phyloP scores from a whole-genome alignment of 2,329 filamentous ascomycete species.

The Arthrobotrys musiformis region DNA sequence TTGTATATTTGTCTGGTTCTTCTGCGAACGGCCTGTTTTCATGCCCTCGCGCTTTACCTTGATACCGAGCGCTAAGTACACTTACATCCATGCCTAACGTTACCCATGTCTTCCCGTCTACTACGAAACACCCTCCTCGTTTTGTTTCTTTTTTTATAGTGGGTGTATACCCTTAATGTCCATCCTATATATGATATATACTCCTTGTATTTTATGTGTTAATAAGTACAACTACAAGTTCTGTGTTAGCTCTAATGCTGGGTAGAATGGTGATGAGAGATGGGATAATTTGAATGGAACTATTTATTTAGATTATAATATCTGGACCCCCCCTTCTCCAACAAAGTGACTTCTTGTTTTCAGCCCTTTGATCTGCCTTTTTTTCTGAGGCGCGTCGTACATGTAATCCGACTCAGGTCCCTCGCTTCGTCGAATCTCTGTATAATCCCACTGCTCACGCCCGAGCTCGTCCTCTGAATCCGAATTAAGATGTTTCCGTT shows the following conservation, averaged over 20 bases:
- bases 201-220: conserved; percentile 1
- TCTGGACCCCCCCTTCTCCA: too few species aligned
- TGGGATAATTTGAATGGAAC: neutral
- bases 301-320: neutral
- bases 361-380: neutral
- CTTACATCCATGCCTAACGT: conserved; percentile 25
- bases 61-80: neutral
- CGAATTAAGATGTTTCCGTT: neutral
- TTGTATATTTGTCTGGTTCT: conserved; percentile 2
- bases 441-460: too few species aligned
- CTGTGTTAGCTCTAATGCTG: neutral
- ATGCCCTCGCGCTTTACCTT: conserved; percentile 6
- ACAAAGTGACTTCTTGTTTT: neutral
- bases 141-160: neutral
- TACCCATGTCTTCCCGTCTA: conserved; percentile 10
- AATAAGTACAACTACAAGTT: neutral
- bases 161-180: conserved; percentile 10
- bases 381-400: neutral
- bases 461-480: neutral
- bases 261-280: neutral
- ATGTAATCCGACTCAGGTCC: too few species aligned
- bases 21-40: neutral
- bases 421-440: too few species aligned
- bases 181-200: neutral
- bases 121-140: neutral